Evolutionary conservation across 2,329 filamentous ascomycete genomes (phyloP), one percentile per base, ranked within the genome.

Genomic region (Juglanconis oblonga): DNA sequence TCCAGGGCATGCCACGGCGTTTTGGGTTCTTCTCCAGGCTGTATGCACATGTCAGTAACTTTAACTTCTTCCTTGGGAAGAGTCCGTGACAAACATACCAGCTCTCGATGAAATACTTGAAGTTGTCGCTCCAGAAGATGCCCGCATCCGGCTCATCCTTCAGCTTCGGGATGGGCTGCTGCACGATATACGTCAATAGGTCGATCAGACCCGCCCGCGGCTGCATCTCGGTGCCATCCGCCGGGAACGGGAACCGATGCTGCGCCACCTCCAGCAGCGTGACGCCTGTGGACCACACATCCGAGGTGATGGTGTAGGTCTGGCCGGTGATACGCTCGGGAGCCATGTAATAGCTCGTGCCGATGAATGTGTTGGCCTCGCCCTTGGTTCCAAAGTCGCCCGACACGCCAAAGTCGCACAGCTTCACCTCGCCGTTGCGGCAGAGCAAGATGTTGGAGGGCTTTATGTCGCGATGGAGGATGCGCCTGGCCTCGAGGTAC

Each of bases 91-190:
- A n/a, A 58, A 87, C 91, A 72, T 85, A 98, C 94, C 95, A 98
- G 85, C 93, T 97, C 77, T 97, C 93, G 69, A 99, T 97, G 69
- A 99, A 99, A 74, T 97, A 97, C 75, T 99, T 99, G 77, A 99
- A 98, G 71, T 91, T 96, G 68, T 96, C 91, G 67, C 91, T 96
- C 95, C 95, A 99, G 71, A 88, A 89, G 67, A 99, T 96, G 61
- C 88, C 88, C 67, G 90, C 91, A 36, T 92, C 87, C 0, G 91
- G 91, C 75, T 99, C 95, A 67, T 99, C 95, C 76, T 97, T 98
- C 64, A 99, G 80, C 73, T 92, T 96, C 2, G 95, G 95, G 62
- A 98, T 96, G 3, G 91, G 89, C 73, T 99, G 95, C 66, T 92
- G 88, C 49, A 99, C 95, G 72, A 99, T 99, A 73, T 98, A 99